Evolutionary conservation across 2,329 filamentous ascomycete genomes (phyloP), one percentile per base, ranked within the genome.

Genomic region (Penicillium sp.): DNA sequence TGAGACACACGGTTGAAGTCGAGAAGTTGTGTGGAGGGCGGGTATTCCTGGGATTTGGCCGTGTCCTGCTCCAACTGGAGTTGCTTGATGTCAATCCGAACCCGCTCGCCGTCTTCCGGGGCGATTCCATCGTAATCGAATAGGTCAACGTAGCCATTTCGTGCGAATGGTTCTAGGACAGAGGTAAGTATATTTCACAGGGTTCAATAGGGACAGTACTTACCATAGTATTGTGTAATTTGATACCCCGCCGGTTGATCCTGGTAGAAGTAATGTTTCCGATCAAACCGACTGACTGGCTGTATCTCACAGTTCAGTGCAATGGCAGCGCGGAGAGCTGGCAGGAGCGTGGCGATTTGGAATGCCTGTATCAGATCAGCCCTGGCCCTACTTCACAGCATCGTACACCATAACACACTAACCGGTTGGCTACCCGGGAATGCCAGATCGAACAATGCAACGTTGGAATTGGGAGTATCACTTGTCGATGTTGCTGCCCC

Each of bases 181-280:
- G 9, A 15, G 19, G 53, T 67, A 27, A 66, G 55, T 52, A 21
- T 33, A 11, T 15, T 9, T n/a, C 39, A n/a, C 11, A 25, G 11
- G 11, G 5, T 19, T 1, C n/a, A 45, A 38, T 25, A 2, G 25
- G 15, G 13, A 39, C 23, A 15, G 21, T 38, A 53, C 50, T 69
- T 9, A 79, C 81, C 80, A 73, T 97, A 97, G 77, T 93, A 97
- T 71, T 99, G 94, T 2, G 94, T 99, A 61, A 99, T 96, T 74
- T 99, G 94, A 74, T 99, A 99, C 0, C 94, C 94, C 0, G 91
- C 84, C 0, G 94, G 94, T 75, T 99, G 94, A 74, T 99, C 94
- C 84, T 94, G 96, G 79, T 97, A 96, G 75, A 99, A 97, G 76
- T 99, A 99, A 75, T 99, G 94, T 74, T 99, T 99, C 62, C 94